Evolutionary conservation across 768 basidiomycete genomes (phyloP).

Genomic region (Psilocybe cubensis): DNA sequence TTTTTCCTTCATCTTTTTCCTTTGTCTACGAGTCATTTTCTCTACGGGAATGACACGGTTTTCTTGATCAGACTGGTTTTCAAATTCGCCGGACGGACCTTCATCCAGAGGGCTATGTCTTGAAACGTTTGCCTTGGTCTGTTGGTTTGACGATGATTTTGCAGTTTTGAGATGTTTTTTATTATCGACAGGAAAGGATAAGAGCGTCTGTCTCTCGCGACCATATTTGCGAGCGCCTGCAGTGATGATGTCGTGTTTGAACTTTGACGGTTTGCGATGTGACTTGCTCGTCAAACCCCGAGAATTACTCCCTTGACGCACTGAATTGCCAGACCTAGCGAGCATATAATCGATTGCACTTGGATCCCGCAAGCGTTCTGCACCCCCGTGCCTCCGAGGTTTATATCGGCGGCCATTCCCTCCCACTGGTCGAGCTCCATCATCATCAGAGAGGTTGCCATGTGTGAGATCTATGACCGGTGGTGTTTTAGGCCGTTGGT

Average conservation of each 20-base stretch:
- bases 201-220: constrained; percentile 37
- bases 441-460: neutral
- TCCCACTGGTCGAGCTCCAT: constrained; percentile 7
- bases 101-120: constrained; percentile 13
- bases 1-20: constrained; percentile 29
- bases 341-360: constrained; percentile 77
- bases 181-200: constrained; percentile 30
- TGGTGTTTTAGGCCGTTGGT: neutral
- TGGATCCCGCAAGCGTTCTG: constrained; percentile 35
- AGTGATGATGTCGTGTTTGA: constrained; percentile 13
- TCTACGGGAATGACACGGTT: constrained; percentile 6
- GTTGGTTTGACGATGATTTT: neutral
- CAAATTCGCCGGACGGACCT: constrained; percentile 50
- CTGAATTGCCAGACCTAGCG: constrained; percentile 38
- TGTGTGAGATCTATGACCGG: constrained; percentile 4
- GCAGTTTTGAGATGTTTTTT: neutral
- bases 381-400: neutral
- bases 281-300: neutral
- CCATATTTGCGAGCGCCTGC: constrained; percentile 20
- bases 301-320: constrained; percentile 14
- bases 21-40: constrained; percentile 31
- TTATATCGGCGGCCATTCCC: neutral
- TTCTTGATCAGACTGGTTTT: neutral
- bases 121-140: neutral
- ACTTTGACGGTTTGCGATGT: constrained; percentile 14